Conservation (phyloP, 169 alveolate species). For the Cryptosporidium felis region DNA sequence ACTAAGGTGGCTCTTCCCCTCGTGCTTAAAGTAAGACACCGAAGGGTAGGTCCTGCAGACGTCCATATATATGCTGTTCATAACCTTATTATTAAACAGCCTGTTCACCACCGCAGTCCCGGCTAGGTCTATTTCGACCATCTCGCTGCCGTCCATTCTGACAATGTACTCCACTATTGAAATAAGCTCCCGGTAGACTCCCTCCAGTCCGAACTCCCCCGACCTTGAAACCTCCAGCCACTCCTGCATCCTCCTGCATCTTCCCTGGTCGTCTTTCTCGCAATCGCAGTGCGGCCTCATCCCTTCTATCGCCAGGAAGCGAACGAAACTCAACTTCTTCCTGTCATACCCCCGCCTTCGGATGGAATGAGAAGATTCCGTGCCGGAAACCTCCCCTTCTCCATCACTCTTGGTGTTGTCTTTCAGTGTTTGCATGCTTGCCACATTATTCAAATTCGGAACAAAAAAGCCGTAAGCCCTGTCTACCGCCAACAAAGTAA, state of each 20-base stretch:
- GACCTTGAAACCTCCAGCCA: conserved; percentile 36
- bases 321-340: conserved; percentile 16
- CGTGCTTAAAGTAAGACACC: conserved; percentile 24
- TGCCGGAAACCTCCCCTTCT: too few relatives aligned
- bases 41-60: conserved; percentile 71
- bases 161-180: conserved; percentile 13
- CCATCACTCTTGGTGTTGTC: background rate
- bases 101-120: background rate
- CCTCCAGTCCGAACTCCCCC: background rate
- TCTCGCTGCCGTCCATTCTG: conserved; percentile 15
- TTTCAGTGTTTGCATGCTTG: background rate
- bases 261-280: conserved; percentile 35
- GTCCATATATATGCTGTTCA: conserved; percentile 67
- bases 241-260: conserved; percentile 37
- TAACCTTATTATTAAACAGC: conserved; percentile 17
- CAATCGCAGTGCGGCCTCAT: conserved; percentile 52
- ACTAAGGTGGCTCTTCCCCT: conserved; percentile 30
- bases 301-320: background rate
- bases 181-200: conserved; percentile 19
- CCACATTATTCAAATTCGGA: conserved; percentile 39
- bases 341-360: background rate
- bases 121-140: background rate
- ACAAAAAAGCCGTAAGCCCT: conserved; percentile 52
- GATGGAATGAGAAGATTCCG: too few relatives aligned
- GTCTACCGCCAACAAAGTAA: conserved; percentile 19